These are phyloP conservation scores for Leucoagaricus sp. DNA, from an alignment of 1,284 basidiomycete genomes.

Conservation along the genomic window DNA sequence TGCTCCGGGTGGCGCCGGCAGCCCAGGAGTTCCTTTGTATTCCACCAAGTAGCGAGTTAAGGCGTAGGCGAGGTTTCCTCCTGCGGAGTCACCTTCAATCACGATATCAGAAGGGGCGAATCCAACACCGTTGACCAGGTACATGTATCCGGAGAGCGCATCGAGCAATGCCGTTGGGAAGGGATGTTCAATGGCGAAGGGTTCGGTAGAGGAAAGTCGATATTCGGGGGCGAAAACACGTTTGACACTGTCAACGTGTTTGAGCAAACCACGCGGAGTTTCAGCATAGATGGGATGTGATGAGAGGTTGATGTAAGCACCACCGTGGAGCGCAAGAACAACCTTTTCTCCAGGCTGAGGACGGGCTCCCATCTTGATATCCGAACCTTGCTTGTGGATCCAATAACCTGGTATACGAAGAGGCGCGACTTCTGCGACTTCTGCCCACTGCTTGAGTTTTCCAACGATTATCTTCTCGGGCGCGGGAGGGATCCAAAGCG, in stretches of 20 bases:
- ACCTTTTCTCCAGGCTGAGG: constrained; percentile 52
- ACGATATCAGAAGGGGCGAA: constrained; percentile 60
- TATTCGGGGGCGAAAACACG: constrained; percentile 51
- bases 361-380: constrained; percentile 34
- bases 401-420: constrained; percentile 58
- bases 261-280: constrained; percentile 36
- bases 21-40: constrained; percentile 29
- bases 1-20: constrained; percentile 47
- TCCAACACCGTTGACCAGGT: constrained; percentile 52
- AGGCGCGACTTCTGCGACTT: constrained; percentile 40
- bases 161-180: constrained; percentile 69
- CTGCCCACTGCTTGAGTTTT: constrained; percentile 45
- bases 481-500: constrained; percentile 52
- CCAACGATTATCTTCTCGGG: constrained; percentile 44
- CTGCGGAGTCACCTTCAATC: constrained; percentile 72
- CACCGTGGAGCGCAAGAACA: constrained; percentile 52
- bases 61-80: constrained; percentile 69
- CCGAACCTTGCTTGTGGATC: constrained; percentile 42
- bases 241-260: constrained; percentile 38
- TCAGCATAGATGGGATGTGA: constrained; percentile 42
- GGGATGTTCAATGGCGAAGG: constrained; percentile 37
- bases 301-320: constrained; percentile 42
- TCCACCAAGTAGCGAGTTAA: constrained; percentile 53
- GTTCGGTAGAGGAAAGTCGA: constrained; percentile 43
- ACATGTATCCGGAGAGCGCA: constrained; percentile 60